Evolutionary conservation across 805 yeast species (phyloP), one percentile per base, ranked within the genome.

Genomic region (Candida hungchunana): DNA sequence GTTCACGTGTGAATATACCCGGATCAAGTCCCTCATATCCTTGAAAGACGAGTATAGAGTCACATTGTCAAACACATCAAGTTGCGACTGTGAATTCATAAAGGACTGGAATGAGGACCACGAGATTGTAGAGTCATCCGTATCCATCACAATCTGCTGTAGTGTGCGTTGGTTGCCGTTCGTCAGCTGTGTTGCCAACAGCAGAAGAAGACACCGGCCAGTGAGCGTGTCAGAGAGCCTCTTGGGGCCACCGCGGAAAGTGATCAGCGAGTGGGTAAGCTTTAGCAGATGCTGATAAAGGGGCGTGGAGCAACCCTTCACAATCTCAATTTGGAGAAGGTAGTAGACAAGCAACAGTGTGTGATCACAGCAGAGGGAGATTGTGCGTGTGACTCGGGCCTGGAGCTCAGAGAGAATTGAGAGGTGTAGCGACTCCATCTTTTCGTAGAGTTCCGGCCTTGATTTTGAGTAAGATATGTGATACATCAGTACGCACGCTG

Each of bases 341-440:
- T 26, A 39, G 17, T 30, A 17, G 7, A 39, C 17, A 13, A 34
- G 15, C 6, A 39, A 16, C 12, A 39, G n/a, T 10, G 42, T 31
- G 21, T 39, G 42, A n/a, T 39, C 42, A 18, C 42, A 39, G n/a
- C 42, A 39, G 2, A 39, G 26, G 4, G 36, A 13, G 2, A 31
- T 22, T 3, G 36, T 11, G n/a, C 27, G 28, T 4, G 26, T 18
- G 2, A 39, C 23, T n/a, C 42, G 27, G n/a, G 16, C 17, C 13
- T 34, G 38, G 6, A 39, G 16, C 24, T 39, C 42, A 5, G 19
- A 9, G 12, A 34, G 29, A 16, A 39, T 31, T 2, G 26, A 15
- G 16, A 39, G 15, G 17, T 39, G 38, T 4, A 39, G 31, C 6
- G 17, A 11, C 12, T 37, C 37, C 4, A 37, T 4, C 7, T 13